Evolutionary conservation across 805 yeast genomes (phyloP), one percentile per base, ranked within the genome.

Genomic region (Ogataea thermomethanolica): DNA sequence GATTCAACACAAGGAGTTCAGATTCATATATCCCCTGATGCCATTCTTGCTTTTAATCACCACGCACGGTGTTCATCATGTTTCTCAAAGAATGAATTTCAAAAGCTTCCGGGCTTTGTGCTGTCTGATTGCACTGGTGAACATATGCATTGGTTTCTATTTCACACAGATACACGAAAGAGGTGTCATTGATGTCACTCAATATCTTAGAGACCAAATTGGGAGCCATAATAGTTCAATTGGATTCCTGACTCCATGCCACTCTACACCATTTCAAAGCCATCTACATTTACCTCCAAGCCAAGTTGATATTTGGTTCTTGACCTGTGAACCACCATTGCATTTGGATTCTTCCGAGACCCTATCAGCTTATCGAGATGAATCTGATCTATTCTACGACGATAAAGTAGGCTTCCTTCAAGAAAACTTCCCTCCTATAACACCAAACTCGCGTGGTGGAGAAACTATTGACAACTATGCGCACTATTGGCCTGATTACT

Each of bases 241-340:
- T 22, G 95, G 96, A 0, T 86, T 93, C 51, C 61, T 93, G 11
- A 88, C 90, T 56, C 99, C 99, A 0, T 93, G 99, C 54, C 99
- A 93, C 61, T 90, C 98, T 0, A 91, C 97, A 0, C 99, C 99
- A 2, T 85, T 93, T 80, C 96, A 88, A 56, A 77, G 93, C 20
- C 79, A 84, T 56, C 62, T 93, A 29, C 95, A 90, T 55, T 64
- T 84, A 15, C 59, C 66, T 8, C 58, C 66, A 12, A 51, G 52
- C 1, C 50, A 58, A 1, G 72, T 75, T 9, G 45, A 61, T n/a
- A 53, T 80, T 1, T 85, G 96, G 95, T 81, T 82, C 39, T 66
- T 93, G 29, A 78, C 95, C 0, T 93, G 99, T 61, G 95, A 88
- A 42, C 99, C 99, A 0, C 98, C 99, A 1, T 58, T 79, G 13